Evolutionary conservation across 1,284 basidiomycete genomes (phyloP).

Genomic region (Melampsora americana): DNA sequence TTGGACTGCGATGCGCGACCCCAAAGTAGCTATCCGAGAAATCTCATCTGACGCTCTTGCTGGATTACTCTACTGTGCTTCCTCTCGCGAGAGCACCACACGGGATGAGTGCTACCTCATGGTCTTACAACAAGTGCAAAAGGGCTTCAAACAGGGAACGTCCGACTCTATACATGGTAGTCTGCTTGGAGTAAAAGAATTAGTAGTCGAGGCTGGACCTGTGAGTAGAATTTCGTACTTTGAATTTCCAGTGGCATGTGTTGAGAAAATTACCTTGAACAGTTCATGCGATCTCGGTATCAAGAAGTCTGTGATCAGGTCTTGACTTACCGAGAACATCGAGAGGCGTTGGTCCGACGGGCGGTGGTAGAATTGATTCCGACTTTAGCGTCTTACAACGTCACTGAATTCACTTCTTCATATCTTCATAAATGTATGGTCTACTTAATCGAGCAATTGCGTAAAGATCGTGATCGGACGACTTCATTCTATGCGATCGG

Average conservation of each 20-base stretch:
- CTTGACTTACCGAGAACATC: slow-evolving; percentile 78
- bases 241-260: not conserved
- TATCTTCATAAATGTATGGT: slow-evolving; percentile 89
- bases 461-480: slow-evolving; percentile 82
- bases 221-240: slow-evolving; percentile 58
- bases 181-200: slow-evolving; percentile 82
- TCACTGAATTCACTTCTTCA: slow-evolving; percentile 80
- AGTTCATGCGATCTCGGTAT: slow-evolving; percentile 93
- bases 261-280: slow-evolving; percentile 20
- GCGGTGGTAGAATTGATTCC: slow-evolving; percentile 92
- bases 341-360: slow-evolving; percentile 80
- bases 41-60: slow-evolving; percentile 85
- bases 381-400: slow-evolving; percentile 88
- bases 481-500: slow-evolving; percentile 96
- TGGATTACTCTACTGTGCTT: slow-evolving; percentile 64
- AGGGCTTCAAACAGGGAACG: slow-evolving; percentile 73
- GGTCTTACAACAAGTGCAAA: slow-evolving; percentile 83
- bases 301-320: slow-evolving; percentile 86
- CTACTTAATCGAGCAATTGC: slow-evolving; percentile 79
- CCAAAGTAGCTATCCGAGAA: slow-evolving; percentile 65
- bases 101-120: slow-evolving; percentile 63
- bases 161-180: slow-evolving; percentile 86
- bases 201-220: slow-evolving; percentile 88
- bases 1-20: slow-evolving; percentile 78
- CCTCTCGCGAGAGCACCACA: slow-evolving; percentile 53